Conservation (phyloP, 1,284 basidiomycete genomes). For the Spongispora temasekensis region DNA sequence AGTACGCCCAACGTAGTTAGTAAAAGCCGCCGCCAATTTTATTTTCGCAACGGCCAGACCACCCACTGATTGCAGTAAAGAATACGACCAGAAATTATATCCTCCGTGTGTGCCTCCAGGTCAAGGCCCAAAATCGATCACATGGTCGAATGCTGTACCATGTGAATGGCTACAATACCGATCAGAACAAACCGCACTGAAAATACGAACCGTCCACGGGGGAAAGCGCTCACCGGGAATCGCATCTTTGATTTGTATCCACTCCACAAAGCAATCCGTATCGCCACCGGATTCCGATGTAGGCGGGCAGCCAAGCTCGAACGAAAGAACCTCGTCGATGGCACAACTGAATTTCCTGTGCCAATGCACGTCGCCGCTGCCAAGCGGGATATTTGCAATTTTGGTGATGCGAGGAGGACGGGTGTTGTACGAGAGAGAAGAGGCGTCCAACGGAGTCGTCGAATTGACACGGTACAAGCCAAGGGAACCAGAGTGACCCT, state of each 20-base stretch:
- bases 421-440: slow-evolving; percentile 13
- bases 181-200: slow-evolving; percentile 6
- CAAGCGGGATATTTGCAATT: slow-evolving; percentile 8
- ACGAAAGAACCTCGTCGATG: slow-evolving; percentile 15
- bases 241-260: slow-evolving; percentile 18
- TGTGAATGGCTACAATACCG: slow-evolving; percentile 12
- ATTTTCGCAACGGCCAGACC: no score
- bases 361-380: slow-evolving; percentile 6
- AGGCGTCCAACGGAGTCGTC: slow-evolving; percentile 11
- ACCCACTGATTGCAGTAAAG: no score
- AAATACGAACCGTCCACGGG: not conserved
- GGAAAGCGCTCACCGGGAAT: slow-evolving; percentile 14
- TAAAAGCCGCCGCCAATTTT: no score
- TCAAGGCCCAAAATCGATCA: not conserved
- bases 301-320: slow-evolving; percentile 15
- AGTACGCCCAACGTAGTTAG: no score
- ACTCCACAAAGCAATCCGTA: slow-evolving; percentile 9
- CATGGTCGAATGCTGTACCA: slow-evolving; percentile 15
- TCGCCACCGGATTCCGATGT: slow-evolving; percentile 11
- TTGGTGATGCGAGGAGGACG: slow-evolving; percentile 13
- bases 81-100: no score
- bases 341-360: slow-evolving; percentile 16
- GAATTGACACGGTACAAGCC: slow-evolving; percentile 15
- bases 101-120: not conserved
- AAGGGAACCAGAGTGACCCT: slow-evolving; percentile 7